A percentile compares a stretch with the other conserved stretches of the same genome.
Evolutionary conservation across 495 filamentous ascomycete species (phyloP).

Genomic region (Neurospora sp.): DNA sequence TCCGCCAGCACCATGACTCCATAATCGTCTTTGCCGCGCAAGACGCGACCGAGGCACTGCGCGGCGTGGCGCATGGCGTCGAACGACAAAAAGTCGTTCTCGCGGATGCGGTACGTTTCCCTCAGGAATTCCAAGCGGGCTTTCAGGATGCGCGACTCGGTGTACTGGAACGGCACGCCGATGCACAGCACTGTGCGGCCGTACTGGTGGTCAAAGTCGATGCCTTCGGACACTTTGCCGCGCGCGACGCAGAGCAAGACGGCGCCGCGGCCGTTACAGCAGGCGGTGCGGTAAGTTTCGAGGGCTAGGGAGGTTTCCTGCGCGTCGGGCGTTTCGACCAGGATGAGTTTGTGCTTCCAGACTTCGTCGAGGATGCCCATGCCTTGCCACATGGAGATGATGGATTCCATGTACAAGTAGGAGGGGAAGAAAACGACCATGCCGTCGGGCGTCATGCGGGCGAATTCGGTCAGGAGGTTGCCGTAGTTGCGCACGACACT

Average conservation of each 20-base stretch:
- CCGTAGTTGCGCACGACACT: conserved; percentile 94
- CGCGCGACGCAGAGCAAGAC: conserved; percentile 89
- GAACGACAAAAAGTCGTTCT: conserved; percentile 97
- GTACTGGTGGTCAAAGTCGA: conserved; percentile 99
- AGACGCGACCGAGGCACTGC: conserved; percentile 90
- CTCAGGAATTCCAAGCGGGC: conserved; percentile 91
- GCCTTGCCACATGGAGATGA: conserved; percentile 97
- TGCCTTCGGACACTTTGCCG: conserved; percentile 94
- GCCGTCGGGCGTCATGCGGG: conserved; percentile 89
- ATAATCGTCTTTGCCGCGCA: conserved; percentile 97
- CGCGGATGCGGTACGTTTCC: conserved; percentile 92
- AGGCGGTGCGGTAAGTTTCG: conserved; percentile 94
- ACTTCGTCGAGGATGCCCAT: conserved; percentile 96
- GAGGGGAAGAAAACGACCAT: conserved; percentile 98
- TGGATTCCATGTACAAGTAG: conserved; percentile 98
- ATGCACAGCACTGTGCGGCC: conserved; percentile 95
- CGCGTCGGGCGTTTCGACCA: conserved; percentile 94
- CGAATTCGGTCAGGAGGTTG: conserved; percentile 82
- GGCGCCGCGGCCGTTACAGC: conserved; percentile 91
- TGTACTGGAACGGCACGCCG: conserved; percentile 98
- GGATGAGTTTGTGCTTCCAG: conserved; percentile 98
- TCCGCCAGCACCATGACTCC: conserved; percentile 98
- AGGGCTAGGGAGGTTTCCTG: conserved; percentile 94
- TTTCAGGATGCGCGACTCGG: conserved; percentile 93
- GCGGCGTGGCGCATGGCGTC: conserved; percentile 98